Evolutionary conservation across 2,329 filamentous ascomycete genomes (phyloP), one percentile per base, ranked within the genome.

Genomic region (Elsinoe perseae): DNA sequence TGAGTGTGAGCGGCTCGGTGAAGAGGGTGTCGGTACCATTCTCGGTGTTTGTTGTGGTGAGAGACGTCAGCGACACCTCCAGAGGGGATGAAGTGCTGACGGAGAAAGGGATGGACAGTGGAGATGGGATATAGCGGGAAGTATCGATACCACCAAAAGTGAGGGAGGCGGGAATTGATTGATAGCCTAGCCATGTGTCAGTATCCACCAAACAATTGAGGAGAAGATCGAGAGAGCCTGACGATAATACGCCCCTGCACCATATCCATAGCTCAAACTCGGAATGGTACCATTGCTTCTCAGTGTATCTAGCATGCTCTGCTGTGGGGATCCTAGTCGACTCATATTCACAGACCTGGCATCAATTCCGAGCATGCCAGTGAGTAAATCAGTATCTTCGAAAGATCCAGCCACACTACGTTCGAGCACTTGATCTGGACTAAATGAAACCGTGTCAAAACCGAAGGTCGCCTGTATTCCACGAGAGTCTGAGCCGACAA

Each of bases 131-230:
- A 56, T 68, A 69, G 4, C 68, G 63, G 4, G 63, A 63, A 1
- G 59, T 63, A 50, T 73, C 72, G 50, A 69, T 71, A 2, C 72
- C 72, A 48, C 71, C 71, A 2, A 74, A 50, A 0, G 69, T 69
- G 7, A 74, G 62, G 54, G 36, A 42, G 12, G 36, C 36, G 16
- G 36, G 36, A 16, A 42, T 16, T 12, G 36, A 42, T 3, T 42
- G 14, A 16, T 42, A 42, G 36, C 16, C 36, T 42, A 8, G 4
- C 3, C 18, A 16, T 6, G 20, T 8, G 16, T 42, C 16, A 42
- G n/a, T 18, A 12, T 12, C 12, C 28, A 5, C 5, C 12, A 6
- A 30, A 6, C 28, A n/a, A 30, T 12, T 5, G 12, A 30, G 28
- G 6, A 30, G 28, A 2, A 8, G 8, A 3, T 42, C 16, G 36